Evolutionary conservation across 176 grass and related monocot species (phyloP).

Genomic region (Juncus inflexus): DNA sequence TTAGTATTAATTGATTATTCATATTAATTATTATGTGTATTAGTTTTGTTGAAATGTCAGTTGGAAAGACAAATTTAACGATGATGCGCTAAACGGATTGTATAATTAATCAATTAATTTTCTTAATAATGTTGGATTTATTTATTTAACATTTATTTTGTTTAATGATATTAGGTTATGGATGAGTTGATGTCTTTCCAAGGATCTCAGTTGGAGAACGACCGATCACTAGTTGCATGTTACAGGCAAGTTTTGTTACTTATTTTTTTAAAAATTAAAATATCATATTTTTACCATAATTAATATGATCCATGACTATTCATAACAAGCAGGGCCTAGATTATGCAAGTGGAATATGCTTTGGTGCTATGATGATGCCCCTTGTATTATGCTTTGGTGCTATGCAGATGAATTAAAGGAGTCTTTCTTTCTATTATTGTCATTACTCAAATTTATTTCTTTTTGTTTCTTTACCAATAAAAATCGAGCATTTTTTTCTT

Average conservation of each 20-base stretch:
- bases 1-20: too few species aligned
- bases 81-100: constrained; percentile 95
- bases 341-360: constrained; percentile 99
- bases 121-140: not conserved
- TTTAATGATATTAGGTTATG: constrained; percentile 55
- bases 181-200: constrained; percentile 95
- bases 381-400: too few species aligned
- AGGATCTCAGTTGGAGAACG: constrained; percentile 93
- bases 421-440: constrained; percentile 94
- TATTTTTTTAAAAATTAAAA: not conserved
- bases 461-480: too few species aligned
- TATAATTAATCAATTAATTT: too few species aligned
- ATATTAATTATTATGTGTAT: too few species aligned
- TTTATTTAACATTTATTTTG: too few species aligned
- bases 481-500: too few species aligned
- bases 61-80: constrained; percentile 98
- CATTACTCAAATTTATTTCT: too few species aligned
- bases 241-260: constrained; percentile 55
- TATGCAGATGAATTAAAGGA: constrained; percentile 99
- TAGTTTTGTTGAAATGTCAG: constrained; percentile 97
- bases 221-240: constrained; percentile 98
- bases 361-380: too few species aligned
- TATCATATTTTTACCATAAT: not conserved
- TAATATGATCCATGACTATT: not conserved
- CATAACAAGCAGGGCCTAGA: constrained; percentile 89